Base-by-base conservation (phyloP, 371 early-diverging fungal genomes). In the Mortierella sp. region DNA sequence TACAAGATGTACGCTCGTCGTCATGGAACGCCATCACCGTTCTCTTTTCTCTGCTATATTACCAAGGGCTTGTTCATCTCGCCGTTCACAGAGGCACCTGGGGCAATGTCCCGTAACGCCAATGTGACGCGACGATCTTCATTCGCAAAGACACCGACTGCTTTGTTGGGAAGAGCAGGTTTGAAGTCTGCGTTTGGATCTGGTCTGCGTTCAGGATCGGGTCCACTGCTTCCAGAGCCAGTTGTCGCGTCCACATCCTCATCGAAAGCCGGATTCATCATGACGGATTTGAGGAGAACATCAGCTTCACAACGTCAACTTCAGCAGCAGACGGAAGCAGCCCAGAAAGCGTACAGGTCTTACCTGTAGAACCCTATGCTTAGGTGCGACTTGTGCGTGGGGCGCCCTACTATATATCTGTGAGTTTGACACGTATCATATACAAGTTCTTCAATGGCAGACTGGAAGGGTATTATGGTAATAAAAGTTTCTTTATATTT, bases 1-100 rank as follows among this genome's bases (percentile, higher is more conserved):
- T 58, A 59, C 60, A 71, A 56, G 56, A 42, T 71, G 51, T 55
- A 71, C 7, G 42, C 23, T 0, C 56, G 65, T 3, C 50, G 57
- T 24, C 23, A 14, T 11, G 26, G 24, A 12, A 47, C 64, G 5
- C 56, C 70, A 7, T 34, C 37, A 7, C 70, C 72, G 0, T 31
- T 64, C 23, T 60, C 56, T 0, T 64, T 64, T 19, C 43, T 64
- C 23, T 55, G 56, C 17, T 59, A 71, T 28, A 15, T 64, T 32
- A 51, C 60, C 9, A 14, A 12, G 9, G 65, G 65, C 1, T 5
- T 64, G 21, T 50, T 71, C 23, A n/a, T 28, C 0, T 46, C 46
- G 14, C 47, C 53, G n/a, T 52, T 55, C 30, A 42, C 41, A 11
- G 50, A 50, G 8, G 24, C 64, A 37, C 46, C 27, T 14, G 14